Evolutionary conservation across 108 stramenopile species (phyloP).

Genomic region (Chaetoceros tenuissimus): DNA sequence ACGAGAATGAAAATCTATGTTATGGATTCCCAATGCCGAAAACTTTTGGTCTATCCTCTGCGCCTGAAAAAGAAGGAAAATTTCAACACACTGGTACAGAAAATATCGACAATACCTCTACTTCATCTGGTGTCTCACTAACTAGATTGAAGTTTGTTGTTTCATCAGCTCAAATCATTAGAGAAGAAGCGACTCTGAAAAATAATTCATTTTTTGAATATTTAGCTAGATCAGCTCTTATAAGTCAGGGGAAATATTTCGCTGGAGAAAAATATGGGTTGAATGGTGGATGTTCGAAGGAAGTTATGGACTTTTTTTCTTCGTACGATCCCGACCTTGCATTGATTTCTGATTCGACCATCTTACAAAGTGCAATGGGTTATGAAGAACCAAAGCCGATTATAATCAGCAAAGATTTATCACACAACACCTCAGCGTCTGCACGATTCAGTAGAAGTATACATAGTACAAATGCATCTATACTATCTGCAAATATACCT

Average conservation of each 20-base stretch:
- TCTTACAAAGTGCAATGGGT: too few species aligned
- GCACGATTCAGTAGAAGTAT: too few species aligned
- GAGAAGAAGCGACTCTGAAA: conserved; percentile 61
- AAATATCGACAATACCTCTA: conserved; percentile 43
- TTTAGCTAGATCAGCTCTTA: conserved; percentile 49
- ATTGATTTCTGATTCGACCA: conserved; percentile 36
- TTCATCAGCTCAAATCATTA: conserved; percentile 57
- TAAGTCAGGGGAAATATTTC: conserved; percentile 50
- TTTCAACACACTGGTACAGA: neutral
- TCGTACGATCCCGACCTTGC: conserved; percentile 59
- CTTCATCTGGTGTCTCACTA: conserved; percentile 50
- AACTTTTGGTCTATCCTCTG: neutral
- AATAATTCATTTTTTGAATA: conserved; percentile 31
- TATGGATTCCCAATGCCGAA: conserved; percentile 9
- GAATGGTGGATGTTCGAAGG: conserved; percentile 59
- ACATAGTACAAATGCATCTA: too few species aligned
- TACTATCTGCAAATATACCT: too few species aligned
- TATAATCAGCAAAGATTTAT: too few species aligned
- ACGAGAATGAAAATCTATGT: neutral
- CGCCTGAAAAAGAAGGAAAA: conserved; percentile 4
- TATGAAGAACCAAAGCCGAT: too few species aligned
- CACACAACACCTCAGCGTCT: too few species aligned
- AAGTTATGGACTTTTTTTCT: conserved; percentile 62
- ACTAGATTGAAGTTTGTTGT: conserved; percentile 65
- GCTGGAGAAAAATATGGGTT: conserved; percentile 47